Evolutionary conservation across 768 basidiomycete genomes (phyloP).

Genomic region (Hypholoma fasciculare): DNA sequence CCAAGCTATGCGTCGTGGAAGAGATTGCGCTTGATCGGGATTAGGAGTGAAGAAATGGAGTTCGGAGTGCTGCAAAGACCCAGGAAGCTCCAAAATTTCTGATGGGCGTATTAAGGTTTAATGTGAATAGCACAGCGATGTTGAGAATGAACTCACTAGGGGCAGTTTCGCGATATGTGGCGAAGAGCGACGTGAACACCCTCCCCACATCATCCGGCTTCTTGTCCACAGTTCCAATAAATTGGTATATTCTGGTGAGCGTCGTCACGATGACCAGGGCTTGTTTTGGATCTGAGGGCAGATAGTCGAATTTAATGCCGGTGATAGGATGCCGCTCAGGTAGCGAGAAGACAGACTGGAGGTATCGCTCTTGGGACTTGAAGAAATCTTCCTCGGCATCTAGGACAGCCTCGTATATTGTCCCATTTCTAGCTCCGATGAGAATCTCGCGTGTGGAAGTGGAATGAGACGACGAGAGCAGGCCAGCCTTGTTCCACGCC

Average conservation of each 20-base stretch:
- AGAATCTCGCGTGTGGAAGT: slow-evolving; percentile 84
- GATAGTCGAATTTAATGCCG: slow-evolving; percentile 81
- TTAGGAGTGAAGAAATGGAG: slow-evolving; percentile 78
- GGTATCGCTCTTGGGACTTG: slow-evolving; percentile 83
- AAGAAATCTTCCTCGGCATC: slow-evolving; percentile 92
- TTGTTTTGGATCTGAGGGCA: slow-evolving; percentile 58
- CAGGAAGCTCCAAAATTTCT: slow-evolving; percentile 93
- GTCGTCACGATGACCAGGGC: slow-evolving; percentile 83
- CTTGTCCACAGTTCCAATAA: slow-evolving; percentile 67
- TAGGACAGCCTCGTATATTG: slow-evolving; percentile 84
- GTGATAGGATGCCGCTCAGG: slow-evolving; percentile 83
- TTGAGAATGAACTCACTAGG: slow-evolving; percentile 60
- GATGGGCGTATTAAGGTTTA: slow-evolving; percentile 1
- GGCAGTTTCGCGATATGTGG: slow-evolving; percentile 68
- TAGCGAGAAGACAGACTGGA: slow-evolving; percentile 72
- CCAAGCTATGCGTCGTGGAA: slow-evolving; percentile 85
- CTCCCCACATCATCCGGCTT: slow-evolving; percentile 75
- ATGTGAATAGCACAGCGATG: slow-evolving; percentile 14
- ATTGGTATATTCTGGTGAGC: slow-evolving; percentile 87
- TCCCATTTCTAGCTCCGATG: slow-evolving; percentile 83
- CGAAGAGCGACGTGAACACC: slow-evolving; percentile 74
- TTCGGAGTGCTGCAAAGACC: slow-evolving; percentile 72
- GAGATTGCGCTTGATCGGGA: slow-evolving; percentile 64
- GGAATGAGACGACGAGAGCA: slow-evolving; percentile 63
- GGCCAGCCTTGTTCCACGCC: slow-evolving; percentile 81